Evolutionary conservation across 345 rosid genomes (phyloP).

Genomic region (Boechera retrofracta): DNA sequence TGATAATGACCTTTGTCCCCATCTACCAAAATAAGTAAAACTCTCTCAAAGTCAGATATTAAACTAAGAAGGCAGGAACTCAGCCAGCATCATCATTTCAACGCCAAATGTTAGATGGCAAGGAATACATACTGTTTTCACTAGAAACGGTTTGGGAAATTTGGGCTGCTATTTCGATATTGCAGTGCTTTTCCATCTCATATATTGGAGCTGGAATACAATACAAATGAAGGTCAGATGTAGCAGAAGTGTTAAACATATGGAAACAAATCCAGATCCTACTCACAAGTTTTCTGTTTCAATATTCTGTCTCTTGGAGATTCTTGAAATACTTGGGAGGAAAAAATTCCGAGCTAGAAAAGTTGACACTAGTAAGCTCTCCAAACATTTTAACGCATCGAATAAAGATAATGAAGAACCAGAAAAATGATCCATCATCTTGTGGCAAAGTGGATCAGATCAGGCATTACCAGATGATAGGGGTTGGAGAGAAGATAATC

Average conservation of each 20-base stretch:
- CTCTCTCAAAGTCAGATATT: conserved; percentile 11
- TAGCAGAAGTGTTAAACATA: conserved; percentile 10
- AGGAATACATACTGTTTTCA: conserved; percentile 42
- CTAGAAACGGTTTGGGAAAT: conserved; percentile 61
- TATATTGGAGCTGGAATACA: conserved; percentile 75
- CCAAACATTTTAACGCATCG: not conserved
- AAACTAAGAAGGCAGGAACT: conserved; percentile 15
- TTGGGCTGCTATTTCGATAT: conserved; percentile 92
- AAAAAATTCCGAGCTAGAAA: conserved; percentile 90
- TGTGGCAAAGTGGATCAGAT: not conserved
- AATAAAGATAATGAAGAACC: conserved; percentile 4
- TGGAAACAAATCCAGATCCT: conserved; percentile 6
- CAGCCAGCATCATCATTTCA: conserved; percentile 19
- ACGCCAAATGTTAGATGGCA: conserved; percentile 15
- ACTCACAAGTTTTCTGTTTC: conserved; percentile 81
- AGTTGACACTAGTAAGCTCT: conserved; percentile 13
- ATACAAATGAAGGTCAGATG: conserved; percentile 34
- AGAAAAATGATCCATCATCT: not conserved
- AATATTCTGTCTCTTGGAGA: conserved; percentile 76
- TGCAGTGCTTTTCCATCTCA: conserved; percentile 98
- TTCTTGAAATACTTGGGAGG: conserved; percentile 95
- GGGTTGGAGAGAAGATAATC: conserved; percentile 92
- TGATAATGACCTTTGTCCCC: conserved; percentile 75
- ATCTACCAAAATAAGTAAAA: conserved; percentile 54
- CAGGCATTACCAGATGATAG: conserved; percentile 82